phyloP scores from a whole-genome alignment of 1,139 yeast genomes.

The Barnettozyma hawaiiensis region DNA sequence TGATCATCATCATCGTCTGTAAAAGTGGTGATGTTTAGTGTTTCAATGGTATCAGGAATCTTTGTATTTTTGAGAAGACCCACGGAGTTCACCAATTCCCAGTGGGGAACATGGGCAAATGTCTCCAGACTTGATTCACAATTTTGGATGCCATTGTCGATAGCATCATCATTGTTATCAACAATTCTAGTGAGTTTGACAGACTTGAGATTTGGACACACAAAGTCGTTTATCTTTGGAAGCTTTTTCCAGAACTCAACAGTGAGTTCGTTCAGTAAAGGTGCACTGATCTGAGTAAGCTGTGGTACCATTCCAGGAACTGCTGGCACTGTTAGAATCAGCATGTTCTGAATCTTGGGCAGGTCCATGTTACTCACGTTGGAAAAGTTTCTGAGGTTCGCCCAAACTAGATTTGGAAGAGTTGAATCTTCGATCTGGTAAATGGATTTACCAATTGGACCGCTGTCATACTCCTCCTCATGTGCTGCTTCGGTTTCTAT shows the following conservation, averaged over 20 bases:
- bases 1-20: slow-evolving; percentile 5
- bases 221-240: slow-evolving; percentile 4
- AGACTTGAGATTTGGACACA: slow-evolving; percentile 7
- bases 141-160: not conserved
- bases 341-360: slow-evolving; percentile 7
- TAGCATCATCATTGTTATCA: not conserved
- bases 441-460: slow-evolving; percentile 3
- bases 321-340: slow-evolving; percentile 6
- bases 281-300: slow-evolving; percentile 3
- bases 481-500: slow-evolving; percentile 1
- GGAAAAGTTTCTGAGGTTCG: slow-evolving; percentile 8
- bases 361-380: not conserved
- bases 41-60: slow-evolving; percentile 4
- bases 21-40: slow-evolving; percentile 6
- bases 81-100: slow-evolving; percentile 8
- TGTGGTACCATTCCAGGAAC: not conserved
- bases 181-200: slow-evolving; percentile 8
- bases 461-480: not conserved
- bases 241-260: slow-evolving; percentile 8
- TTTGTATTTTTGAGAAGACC: not conserved
- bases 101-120: slow-evolving; percentile 6
- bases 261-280: slow-evolving; percentile 7
- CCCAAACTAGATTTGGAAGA: slow-evolving; percentile 6
- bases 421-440: slow-evolving; percentile 1
- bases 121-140: not conserved